Evolutionary conservation across 208 protist species (phyloP).

Genomic region (Crithidia brevicula): DNA sequence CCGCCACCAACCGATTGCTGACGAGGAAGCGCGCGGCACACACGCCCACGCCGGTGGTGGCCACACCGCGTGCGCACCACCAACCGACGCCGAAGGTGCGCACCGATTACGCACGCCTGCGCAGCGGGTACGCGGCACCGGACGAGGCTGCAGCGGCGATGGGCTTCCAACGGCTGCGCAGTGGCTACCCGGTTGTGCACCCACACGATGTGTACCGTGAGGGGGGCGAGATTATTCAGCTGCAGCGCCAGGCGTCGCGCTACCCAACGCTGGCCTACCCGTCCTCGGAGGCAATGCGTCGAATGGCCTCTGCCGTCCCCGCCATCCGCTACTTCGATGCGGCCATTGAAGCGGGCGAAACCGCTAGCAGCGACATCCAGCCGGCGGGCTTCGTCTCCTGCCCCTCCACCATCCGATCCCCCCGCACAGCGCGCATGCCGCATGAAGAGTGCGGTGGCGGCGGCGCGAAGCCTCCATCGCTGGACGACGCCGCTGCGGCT

Average conservation of each 20-base stretch:
- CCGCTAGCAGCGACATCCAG: no score
- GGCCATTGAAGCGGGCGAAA: no score
- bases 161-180: constrained; percentile 20
- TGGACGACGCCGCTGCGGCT: neutral
- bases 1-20: neutral
- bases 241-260: constrained; percentile 23
- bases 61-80: constrained; percentile 1
- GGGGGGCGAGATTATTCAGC: constrained; percentile 10
- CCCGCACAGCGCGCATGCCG: constrained; percentile 16
- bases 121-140: neutral
- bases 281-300: neutral
- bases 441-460: neutral
- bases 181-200: constrained; percentile 7
- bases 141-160: neutral
- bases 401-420: constrained; percentile 21
- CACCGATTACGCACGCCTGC: constrained; percentile 15
- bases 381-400: neutral
- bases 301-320: constrained; percentile 3
- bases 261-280: neutral
- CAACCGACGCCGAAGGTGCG: neutral
- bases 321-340: neutral
- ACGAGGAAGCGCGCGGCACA: constrained; percentile 6
- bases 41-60: constrained; percentile 1
- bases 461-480: neutral
- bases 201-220: constrained; percentile 10